A percentile compares a stretch with the other conserved stretches of the same genome.
phyloP scores from a whole-genome alignment of 768 basidiomycete species.

The Mycena pura region DNA sequence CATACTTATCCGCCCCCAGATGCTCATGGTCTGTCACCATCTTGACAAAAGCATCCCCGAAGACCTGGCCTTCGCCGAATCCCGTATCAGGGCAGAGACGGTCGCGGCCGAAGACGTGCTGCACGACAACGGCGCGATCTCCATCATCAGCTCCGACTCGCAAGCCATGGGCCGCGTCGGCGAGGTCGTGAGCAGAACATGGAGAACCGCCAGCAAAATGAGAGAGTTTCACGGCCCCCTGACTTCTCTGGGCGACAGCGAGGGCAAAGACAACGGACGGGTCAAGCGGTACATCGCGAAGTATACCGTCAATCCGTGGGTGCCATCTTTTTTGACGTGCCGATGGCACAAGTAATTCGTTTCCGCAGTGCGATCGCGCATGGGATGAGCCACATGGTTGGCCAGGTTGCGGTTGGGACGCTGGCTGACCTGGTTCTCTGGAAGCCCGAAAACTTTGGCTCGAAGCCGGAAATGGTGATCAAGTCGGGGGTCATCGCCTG shows the following conservation, averaged over 20 bases:
- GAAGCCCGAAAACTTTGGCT: slow-evolving; percentile 93
- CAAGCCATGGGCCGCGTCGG: slow-evolving; percentile 99
- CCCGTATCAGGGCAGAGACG: slow-evolving; percentile 95
- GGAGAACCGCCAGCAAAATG: slow-evolving; percentile 98
- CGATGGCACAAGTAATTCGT: neutral
- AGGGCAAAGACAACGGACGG: slow-evolving; percentile 80
- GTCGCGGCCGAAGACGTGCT: slow-evolving; percentile 97
- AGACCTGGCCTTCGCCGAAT: slow-evolving; percentile 95
- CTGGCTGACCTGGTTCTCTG: slow-evolving; percentile 96
- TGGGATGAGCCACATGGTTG: slow-evolving; percentile 87
- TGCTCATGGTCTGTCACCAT: slow-evolving; percentile 99
- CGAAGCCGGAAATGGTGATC: slow-evolving; percentile 91
- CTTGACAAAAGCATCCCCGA: slow-evolving; percentile 90
- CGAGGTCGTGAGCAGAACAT: slow-evolving; percentile 90
- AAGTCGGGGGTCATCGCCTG: slow-evolving; percentile 94
- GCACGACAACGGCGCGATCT: slow-evolving; percentile 92
- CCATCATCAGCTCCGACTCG: slow-evolving; percentile 95
- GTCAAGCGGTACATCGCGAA: slow-evolving; percentile 97
- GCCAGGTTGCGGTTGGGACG: slow-evolving; percentile 80
- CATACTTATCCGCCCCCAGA: slow-evolving; percentile 54
- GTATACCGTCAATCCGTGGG: slow-evolving; percentile 97
- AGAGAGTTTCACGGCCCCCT: slow-evolving; percentile 79
- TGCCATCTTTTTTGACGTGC: slow-evolving; percentile 21
- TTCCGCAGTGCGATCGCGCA: slow-evolving; percentile 84
- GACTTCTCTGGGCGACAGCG: slow-evolving; percentile 67